Percentiles rank a stretch among this genome's conserved stretches.
Evolutionary conservation across 176 grass and related monocot species (phyloP).

Genomic region (Musa beccarii): DNA sequence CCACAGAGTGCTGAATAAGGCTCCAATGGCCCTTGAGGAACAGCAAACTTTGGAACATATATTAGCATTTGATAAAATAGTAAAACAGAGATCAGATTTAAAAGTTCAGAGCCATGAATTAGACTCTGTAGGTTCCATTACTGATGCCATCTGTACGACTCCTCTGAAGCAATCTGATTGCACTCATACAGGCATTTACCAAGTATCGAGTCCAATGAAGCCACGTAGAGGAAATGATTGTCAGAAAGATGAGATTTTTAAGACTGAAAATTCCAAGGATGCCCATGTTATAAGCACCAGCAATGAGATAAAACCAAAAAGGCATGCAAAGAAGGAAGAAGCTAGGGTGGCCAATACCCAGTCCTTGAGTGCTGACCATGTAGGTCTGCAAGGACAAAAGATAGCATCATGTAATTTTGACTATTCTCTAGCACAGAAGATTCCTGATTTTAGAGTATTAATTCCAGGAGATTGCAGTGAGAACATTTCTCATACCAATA

Average conservation of each 20-base stretch:
- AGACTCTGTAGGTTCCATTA: conserved; percentile 2
- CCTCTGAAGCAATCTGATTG: not conserved
- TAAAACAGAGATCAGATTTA: not conserved
- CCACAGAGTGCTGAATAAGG: conserved; percentile 21
- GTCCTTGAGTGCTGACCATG: not conserved
- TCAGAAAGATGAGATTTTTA: not conserved
- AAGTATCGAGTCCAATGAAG: not conserved
- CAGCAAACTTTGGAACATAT: conserved; percentile 19
- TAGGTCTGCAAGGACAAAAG: not conserved
- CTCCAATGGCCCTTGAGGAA: conserved; percentile 30
- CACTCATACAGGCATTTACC: not conserved
- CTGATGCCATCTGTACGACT: conserved; percentile 1
- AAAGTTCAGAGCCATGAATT: conserved; percentile 12
- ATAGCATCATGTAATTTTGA: not conserved
- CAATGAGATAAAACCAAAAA: conserved; percentile 4
- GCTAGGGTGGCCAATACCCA: not conserved
- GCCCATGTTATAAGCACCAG: not conserved
- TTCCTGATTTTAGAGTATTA: not conserved
- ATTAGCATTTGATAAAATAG: conserved; percentile 14
- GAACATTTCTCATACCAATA: conserved; percentile 2
- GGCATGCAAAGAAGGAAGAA: conserved; percentile 6
- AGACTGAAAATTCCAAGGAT: not conserved
- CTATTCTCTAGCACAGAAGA: not conserved
- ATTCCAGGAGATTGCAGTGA: conserved; percentile 10
- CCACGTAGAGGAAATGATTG: not conserved